phyloP scores from a whole-genome alignment of 306 rosid species.

The Vigna mungo region DNA sequence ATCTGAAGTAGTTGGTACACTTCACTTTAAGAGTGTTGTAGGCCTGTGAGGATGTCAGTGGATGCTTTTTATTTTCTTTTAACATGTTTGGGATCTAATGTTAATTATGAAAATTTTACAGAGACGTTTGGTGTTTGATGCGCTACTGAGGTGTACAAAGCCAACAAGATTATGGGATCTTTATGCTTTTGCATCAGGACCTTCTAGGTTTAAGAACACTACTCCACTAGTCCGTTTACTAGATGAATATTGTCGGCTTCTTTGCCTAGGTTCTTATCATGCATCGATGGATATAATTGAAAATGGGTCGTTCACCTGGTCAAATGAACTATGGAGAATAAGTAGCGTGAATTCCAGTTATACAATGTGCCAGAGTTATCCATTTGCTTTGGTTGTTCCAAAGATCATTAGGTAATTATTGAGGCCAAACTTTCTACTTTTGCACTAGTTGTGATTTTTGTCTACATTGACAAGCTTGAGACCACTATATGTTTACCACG shows the following conservation, averaged over 20 bases:
- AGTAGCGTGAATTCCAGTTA: conserved; percentile 75
- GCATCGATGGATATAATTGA: conserved; percentile 75
- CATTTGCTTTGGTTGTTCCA: conserved; percentile 94
- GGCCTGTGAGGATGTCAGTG: conserved; percentile 29
- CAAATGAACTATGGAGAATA: conserved; percentile 92
- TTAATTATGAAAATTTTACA: conserved; percentile 55
- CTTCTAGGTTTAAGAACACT: conserved; percentile 73
- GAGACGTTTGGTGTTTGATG: conserved; percentile 79
- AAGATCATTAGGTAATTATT: conserved; percentile 69
- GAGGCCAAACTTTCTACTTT: conserved; percentile 41
- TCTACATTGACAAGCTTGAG: conserved; percentile 38
- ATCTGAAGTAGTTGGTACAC: conserved; percentile 27
- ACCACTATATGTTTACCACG: conserved; percentile 33
- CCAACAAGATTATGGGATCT: conserved; percentile 82
- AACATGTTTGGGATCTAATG: conserved; percentile 46
- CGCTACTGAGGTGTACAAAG: conserved; percentile 67
- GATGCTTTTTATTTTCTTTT: conserved; percentile 45
- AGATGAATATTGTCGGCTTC: conserved; percentile 93
- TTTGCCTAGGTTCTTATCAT: conserved; percentile 62
- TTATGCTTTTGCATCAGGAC: conserved; percentile 79
- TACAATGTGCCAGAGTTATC: conserved; percentile 83
- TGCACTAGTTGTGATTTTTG: conserved; percentile 3
- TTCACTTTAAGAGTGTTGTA: conserved; percentile 6
- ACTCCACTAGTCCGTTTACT: conserved; percentile 82
- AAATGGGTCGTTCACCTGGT: conserved; percentile 75